Evolutionary conservation across 2,329 filamentous ascomycete genomes (phyloP).

Genomic region (Hypomyces rosellus): DNA sequence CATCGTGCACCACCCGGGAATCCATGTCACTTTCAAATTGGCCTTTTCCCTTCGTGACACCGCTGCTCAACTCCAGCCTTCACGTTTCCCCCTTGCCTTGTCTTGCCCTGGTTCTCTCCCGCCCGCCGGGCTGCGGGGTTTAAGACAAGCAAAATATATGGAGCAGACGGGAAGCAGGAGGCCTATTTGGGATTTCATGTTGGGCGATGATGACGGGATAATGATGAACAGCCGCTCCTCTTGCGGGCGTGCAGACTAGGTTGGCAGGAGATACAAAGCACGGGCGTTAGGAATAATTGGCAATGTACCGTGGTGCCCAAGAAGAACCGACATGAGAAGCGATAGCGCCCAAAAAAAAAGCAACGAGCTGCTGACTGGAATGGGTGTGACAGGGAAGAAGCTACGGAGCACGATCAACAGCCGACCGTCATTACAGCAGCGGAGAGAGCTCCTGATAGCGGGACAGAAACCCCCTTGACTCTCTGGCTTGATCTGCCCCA

Average conservation of each 20-base stretch:
- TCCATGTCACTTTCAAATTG: neutral
- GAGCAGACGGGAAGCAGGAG: neutral
- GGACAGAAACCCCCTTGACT: no score
- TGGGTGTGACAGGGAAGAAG: neutral
- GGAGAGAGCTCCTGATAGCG: neutral
- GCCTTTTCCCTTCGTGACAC: neutral
- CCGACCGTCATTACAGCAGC: conserved; percentile 5
- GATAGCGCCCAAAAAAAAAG: neutral
- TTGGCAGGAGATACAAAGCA: no score
- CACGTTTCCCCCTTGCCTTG: neutral
- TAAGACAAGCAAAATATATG: neutral
- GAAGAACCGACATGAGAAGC: neutral
- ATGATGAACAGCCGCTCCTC: neutral
- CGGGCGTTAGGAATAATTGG: neutral
- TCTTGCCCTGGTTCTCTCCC: neutral
- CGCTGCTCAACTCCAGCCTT: neutral
- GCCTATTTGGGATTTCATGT: neutral
- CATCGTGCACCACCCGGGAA: neutral
- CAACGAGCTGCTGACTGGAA: conserved; percentile 1
- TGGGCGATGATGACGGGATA: neutral
- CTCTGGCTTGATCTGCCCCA: conserved; percentile 5
- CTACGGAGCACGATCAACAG: neutral
- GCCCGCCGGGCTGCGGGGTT: neutral
- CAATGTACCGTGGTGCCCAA: neutral
- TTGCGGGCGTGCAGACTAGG: neutral